phyloP scores from a whole-genome alignment of 495 filamentous ascomycete genomes.

The Penicillium manginii region DNA sequence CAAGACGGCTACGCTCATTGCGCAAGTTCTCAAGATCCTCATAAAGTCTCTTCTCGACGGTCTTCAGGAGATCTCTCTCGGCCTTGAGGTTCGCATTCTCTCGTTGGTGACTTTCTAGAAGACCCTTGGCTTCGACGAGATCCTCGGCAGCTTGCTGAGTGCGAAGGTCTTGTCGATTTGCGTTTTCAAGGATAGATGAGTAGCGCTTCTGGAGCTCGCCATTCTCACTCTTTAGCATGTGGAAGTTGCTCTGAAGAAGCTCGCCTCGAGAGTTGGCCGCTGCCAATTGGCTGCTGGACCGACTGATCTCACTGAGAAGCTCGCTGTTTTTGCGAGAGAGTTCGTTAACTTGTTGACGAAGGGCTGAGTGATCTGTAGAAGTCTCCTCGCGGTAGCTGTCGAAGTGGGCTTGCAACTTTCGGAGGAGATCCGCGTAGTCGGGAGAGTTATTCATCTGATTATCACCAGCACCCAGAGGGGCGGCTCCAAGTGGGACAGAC shows the following conservation, averaged over 20 bases:
- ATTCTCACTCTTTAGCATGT: slow-evolving; percentile 81
- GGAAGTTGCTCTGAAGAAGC: slow-evolving; percentile 87
- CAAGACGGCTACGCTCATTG: slow-evolving; percentile 80
- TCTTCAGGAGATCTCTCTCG: slow-evolving; percentile 89
- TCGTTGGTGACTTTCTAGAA: slow-evolving; percentile 83
- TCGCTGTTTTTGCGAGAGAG: slow-evolving; percentile 79
- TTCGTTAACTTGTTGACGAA: slow-evolving; percentile 85
- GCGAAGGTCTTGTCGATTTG: slow-evolving; percentile 84
- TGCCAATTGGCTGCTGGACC: slow-evolving; percentile 77
- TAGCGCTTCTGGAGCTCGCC: slow-evolving; percentile 79
- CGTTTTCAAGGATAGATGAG: slow-evolving; percentile 72
- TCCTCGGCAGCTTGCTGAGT: slow-evolving; percentile 94
- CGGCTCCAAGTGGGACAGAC: slow-evolving; percentile 55
- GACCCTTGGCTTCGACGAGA: slow-evolving; percentile 78
- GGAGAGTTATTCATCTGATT: slow-evolving; percentile 49
- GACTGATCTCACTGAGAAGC: slow-evolving; percentile 77
- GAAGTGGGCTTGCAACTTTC: slow-evolving; percentile 86
- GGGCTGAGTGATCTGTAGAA: slow-evolving; percentile 70
- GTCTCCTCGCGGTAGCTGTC: slow-evolving; percentile 89
- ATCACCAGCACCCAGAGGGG: slow-evolving; percentile 45
- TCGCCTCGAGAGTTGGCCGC: slow-evolving; percentile 82
- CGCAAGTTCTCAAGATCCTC: slow-evolving; percentile 84
- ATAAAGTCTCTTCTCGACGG: slow-evolving; percentile 81
- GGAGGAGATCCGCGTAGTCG: slow-evolving; percentile 70
- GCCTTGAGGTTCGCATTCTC: slow-evolving; percentile 93